Conservation (phyloP, 2,329 filamentous ascomycete genomes). For the Sporothrix phasma region DNA sequence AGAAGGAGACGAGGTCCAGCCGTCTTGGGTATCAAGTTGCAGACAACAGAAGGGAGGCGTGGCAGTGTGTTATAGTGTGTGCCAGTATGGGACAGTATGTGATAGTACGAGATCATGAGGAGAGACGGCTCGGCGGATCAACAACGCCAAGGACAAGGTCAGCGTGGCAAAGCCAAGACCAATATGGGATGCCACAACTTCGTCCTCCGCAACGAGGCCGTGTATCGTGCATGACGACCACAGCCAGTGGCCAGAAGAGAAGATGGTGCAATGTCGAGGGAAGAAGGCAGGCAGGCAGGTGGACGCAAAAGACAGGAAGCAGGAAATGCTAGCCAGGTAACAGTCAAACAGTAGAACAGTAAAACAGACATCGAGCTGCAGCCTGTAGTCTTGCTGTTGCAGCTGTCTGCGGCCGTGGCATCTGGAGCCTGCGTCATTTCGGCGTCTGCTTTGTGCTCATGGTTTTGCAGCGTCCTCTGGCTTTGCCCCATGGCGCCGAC, state of each 20-base stretch:
- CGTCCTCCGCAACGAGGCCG: not conserved
- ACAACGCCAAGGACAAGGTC: not conserved
- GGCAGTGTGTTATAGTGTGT: not conserved
- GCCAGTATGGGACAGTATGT: not conserved
- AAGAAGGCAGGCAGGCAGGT: not conserved
- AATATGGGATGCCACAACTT: not conserved
- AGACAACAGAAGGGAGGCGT: not conserved
- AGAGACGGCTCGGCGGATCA: not conserved
- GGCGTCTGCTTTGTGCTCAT: not conserved
- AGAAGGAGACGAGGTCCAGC: not conserved
- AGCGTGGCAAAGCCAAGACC: constrained; percentile 2
- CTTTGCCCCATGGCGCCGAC: no score
- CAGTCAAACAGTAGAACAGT: no score
- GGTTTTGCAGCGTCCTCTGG: not conserved
- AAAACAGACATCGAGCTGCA: no score
- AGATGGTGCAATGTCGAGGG: not conserved
- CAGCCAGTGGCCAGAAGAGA: not conserved
- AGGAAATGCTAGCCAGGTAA: no score
- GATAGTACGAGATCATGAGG: not conserved
- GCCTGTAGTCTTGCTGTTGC: not conserved
- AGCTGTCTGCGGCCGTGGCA: not conserved
- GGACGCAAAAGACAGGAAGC: not conserved
- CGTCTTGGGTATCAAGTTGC: not conserved
- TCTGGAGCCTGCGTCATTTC: not conserved
- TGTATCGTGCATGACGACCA: not conserved